Conservation (phyloP, 208 protist genomes). For the Acanthamoeba quina region DNA sequence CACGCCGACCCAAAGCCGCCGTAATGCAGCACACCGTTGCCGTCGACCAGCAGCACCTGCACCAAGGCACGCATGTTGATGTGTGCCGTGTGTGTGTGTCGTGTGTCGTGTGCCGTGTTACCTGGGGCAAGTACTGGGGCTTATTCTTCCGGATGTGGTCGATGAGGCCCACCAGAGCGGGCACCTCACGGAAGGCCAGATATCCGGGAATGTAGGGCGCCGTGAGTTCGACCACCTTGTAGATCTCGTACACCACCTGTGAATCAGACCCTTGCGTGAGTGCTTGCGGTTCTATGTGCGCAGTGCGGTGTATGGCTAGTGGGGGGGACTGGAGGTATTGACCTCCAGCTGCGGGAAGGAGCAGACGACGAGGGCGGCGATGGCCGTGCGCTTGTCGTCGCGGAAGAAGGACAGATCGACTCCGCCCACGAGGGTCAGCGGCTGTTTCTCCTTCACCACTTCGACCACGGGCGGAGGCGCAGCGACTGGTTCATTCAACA, state of each 20-base stretch:
- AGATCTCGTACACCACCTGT: constrained; percentile 86
- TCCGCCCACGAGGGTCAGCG: constrained; percentile 10
- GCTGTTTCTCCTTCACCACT: not conserved
- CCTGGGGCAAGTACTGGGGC: constrained; percentile 87
- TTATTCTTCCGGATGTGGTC: constrained; percentile 57
- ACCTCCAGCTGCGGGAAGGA: constrained; percentile 85
- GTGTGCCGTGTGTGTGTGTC: not conserved
- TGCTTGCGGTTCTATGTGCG: not conserved
- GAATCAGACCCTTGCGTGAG: no score
- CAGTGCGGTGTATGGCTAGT: no score
- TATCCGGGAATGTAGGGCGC: constrained; percentile 95
- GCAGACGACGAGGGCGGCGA: constrained; percentile 87
- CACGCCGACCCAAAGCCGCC: constrained; percentile 94
- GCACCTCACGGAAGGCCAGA: constrained; percentile 96
- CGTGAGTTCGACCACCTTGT: constrained; percentile 81
- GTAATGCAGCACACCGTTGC: constrained; percentile 96
- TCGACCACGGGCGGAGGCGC: not conserved
- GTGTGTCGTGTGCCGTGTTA: not conserved
- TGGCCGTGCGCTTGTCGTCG: constrained; percentile 82
- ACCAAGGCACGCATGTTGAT: no score
- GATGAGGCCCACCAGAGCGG: constrained; percentile 81
- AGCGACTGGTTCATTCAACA: not conserved
- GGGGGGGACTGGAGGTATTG: no score
- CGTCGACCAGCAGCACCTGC: constrained; percentile 94
- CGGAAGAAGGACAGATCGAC: constrained; percentile 85